Evolutionary conservation across 139 green algal genomes (phyloP), one percentile per base, ranked within the genome.

Genomic region (Micromonas pusilla): DNA sequence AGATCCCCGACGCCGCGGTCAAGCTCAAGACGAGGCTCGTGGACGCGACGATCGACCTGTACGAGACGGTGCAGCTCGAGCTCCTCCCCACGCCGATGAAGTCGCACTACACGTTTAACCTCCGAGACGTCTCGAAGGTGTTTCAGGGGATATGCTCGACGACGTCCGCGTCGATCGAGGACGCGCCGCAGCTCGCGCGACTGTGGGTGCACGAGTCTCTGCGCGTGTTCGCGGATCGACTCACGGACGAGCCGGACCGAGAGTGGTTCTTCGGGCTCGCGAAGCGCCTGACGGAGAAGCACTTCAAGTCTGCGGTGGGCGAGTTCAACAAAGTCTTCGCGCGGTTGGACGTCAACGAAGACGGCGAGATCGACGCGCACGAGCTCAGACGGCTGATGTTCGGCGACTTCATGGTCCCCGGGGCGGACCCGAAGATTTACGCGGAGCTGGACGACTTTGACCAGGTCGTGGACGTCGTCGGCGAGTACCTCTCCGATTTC

Each of bases 41-140:
- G 1, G 53, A 85, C 72, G 88, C 83, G 39, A 88, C 82, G 37
- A 87, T 91, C 70, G 78, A 71, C 36, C 33, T 85, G 70, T 85
- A 80, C 63, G 68, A 82, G 16, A 62, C 60, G 45, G 32, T 80
- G 33, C 9, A 39, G 23, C 28, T 72, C 34, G 88, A 93, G 83
- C 82, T 95, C 77, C 85, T 95, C 81, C 91, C 91, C 72, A 93
- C 88, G 25, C 91, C 91, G 31, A 83, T 79, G 71, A 95, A 95
- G 88, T 87, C 79, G 63, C 88, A 93, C 80, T 95, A 95, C 85
- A 83, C 92, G 30, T 95, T 95, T 85, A 95, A 95, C 83, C 92
- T 86, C 9, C 81, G 91, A 3, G 91, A 95, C 75, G 78, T 95
- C 63, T 86, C 87, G 77, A 92, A 91, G 84, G 86, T 95, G 68